phyloP scores from a whole-genome alignment of 139 green algal genomes.

The Bryopsis sp. region DNA sequence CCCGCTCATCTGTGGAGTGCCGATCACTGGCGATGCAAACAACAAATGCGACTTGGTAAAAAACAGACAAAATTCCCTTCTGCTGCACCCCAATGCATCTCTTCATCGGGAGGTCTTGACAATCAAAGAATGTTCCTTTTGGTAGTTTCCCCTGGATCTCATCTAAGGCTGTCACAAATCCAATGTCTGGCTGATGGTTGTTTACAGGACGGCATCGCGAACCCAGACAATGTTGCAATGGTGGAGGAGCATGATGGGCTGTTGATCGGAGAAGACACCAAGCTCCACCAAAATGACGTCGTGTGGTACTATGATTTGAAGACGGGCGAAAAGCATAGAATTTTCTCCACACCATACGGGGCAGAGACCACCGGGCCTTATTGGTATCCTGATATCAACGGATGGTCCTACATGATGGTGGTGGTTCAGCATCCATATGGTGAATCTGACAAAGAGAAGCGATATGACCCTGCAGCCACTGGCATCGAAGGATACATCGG shows the following conservation, averaged over 20 bases:
- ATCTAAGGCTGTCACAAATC: too few relatives aligned
- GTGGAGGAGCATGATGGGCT: constrained; percentile 27
- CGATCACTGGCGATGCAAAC: too few relatives aligned
- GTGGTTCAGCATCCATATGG: constrained; percentile 50
- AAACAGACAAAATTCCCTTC: too few relatives aligned
- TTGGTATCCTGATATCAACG: constrained; percentile 34
- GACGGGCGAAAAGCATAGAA: constrained; percentile 28
- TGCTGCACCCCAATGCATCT: too few relatives aligned
- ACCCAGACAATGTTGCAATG: constrained; percentile 31
- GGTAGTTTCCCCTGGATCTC: too few relatives aligned
- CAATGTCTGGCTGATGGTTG: too few relatives aligned
- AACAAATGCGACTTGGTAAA: too few relatives aligned
- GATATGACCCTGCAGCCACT: background rate
- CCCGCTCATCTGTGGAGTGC: background rate
- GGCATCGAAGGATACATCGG: background rate
- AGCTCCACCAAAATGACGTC: constrained; percentile 36
- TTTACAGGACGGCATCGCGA: constrained; percentile 25
- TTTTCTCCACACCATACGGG: constrained; percentile 42
- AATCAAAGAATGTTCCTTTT: too few relatives aligned
- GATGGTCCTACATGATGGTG: constrained; percentile 31
- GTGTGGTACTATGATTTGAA: constrained; percentile 33
- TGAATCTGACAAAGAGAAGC: constrained; percentile 6
- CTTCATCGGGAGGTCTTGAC: too few relatives aligned
- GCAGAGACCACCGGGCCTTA: constrained; percentile 38
- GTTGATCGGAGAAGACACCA: constrained; percentile 32